Evolutionary conservation across 768 basidiomycete genomes (phyloP).

Genomic region (Atractiella rhizophila): DNA sequence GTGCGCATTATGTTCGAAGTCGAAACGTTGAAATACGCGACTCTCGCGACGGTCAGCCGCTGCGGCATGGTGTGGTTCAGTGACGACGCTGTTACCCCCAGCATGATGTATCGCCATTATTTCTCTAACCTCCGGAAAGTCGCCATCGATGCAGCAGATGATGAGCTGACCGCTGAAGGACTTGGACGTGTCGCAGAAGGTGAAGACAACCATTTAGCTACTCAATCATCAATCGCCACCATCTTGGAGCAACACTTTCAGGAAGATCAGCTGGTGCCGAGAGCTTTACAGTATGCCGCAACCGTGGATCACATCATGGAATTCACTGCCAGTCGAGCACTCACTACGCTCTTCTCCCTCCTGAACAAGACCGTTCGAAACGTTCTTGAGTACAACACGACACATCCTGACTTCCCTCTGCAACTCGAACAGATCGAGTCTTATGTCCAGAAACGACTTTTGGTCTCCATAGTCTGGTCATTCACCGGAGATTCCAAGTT

Average conservation of each 20-base stretch:
- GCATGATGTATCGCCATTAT: slow-evolving; percentile 78
- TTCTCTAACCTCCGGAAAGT: slow-evolving; percentile 46
- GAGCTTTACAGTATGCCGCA: slow-evolving; percentile 52
- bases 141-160: slow-evolving; percentile 71
- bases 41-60: slow-evolving; percentile 92
- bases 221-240: slow-evolving; percentile 35
- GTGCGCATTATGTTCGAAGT: slow-evolving; percentile 99
- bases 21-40: slow-evolving; percentile 88
- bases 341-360: slow-evolving; percentile 87
- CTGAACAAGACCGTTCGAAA: slow-evolving; percentile 88
- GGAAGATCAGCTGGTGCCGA: slow-evolving; percentile 51
- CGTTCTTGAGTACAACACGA: slow-evolving; percentile 75
- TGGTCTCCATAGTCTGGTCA: slow-evolving; percentile 88
- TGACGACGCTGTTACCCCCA: slow-evolving; percentile 70
- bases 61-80: slow-evolving; percentile 99
- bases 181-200: not conserved
- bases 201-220: slow-evolving; percentile 24
- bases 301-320: slow-evolving; percentile 98
- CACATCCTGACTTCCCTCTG: slow-evolving; percentile 86
- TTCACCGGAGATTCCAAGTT: slow-evolving; percentile 91
- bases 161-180: slow-evolving; percentile 19
- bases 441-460: slow-evolving; percentile 65
- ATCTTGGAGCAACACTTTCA: slow-evolving; percentile 52
- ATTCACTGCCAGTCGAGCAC: slow-evolving; percentile 68
- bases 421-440: slow-evolving; percentile 58